phyloP scores from a whole-genome alignment of 2,329 filamentous ascomycete species.

The Diplodia mutila region DNA sequence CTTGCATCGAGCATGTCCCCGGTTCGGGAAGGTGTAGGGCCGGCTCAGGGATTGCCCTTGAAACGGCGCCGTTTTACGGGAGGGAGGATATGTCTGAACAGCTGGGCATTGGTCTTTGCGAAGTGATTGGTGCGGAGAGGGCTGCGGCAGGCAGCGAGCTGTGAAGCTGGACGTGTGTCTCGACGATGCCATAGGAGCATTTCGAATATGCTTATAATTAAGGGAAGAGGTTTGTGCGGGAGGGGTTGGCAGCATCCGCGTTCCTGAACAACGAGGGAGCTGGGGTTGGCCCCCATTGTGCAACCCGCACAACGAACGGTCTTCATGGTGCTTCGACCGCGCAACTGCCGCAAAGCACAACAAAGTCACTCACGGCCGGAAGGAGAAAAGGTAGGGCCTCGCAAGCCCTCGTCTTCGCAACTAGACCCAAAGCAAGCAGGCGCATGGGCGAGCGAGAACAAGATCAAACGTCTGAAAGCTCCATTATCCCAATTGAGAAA shows the following conservation, averaged over 20 bases:
- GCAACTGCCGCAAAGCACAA: neutral
- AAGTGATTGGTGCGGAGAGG: neutral
- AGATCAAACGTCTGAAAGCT: conserved; percentile 21
- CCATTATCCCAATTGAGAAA: conserved; percentile 17
- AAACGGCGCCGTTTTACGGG: neutral
- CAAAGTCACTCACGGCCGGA: neutral
- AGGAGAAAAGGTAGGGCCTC: neutral
- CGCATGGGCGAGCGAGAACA: neutral
- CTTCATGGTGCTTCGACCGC: neutral
- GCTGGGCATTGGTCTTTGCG: no score
- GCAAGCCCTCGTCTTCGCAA: neutral
- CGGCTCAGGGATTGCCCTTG: neutral
- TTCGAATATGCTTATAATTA: no score
- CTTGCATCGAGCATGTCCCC: neutral
- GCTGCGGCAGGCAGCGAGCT: neutral
- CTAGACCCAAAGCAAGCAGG: conserved; percentile 6
- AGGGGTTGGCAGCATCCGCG: neutral
- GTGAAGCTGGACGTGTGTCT: neutral
- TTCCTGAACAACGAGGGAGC: neutral
- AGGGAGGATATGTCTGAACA: no score
- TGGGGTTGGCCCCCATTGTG: conserved; percentile 6
- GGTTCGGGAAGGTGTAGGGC: neutral
- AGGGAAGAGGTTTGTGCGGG: neutral
- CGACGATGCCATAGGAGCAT: conserved; percentile 9
- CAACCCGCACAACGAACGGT: neutral